phyloP scores from a whole-genome alignment of 2,329 filamentous ascomycete genomes.

The Penicillium nordicum region DNA sequence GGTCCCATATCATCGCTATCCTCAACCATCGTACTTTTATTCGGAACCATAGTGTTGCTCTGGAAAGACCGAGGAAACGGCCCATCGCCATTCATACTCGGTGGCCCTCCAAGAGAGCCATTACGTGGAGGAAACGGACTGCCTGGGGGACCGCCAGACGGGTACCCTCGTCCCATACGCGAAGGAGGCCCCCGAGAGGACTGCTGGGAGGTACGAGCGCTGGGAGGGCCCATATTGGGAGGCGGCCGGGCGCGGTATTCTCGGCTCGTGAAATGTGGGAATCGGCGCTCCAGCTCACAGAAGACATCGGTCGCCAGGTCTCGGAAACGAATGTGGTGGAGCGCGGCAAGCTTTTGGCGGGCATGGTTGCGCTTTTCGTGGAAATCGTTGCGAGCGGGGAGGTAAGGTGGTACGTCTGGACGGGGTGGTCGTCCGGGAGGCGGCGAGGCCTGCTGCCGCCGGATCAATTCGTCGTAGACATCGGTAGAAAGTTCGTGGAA shows the following conservation, averaged over 20 bases:
- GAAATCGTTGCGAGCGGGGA: conserved; percentile 82
- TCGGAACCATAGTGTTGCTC: conserved; percentile 93
- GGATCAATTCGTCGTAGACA: conserved; percentile 90
- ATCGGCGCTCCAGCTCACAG: conserved; percentile 86
- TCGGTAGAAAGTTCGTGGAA: conserved; percentile 98
- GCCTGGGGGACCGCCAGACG: conserved; percentile 37
- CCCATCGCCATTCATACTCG: conserved; percentile 59
- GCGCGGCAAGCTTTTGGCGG: conserved; percentile 87
- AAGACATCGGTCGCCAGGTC: conserved; percentile 95
- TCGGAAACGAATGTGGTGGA: conserved; percentile 80
- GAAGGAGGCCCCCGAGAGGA: conserved; percentile 35
- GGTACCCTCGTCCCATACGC: conserved; percentile 35
- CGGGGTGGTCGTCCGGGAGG: conserved; percentile 42
- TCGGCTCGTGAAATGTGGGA: conserved; percentile 70
- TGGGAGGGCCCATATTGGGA: conserved; percentile 44
- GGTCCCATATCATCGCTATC: conserved; percentile 73
- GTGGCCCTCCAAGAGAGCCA: conserved; percentile 42
- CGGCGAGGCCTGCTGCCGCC: conserved; percentile 68
- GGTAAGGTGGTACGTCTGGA: conserved; percentile 61
- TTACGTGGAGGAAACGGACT: conserved; percentile 40
- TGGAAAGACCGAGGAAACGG: conserved; percentile 87
- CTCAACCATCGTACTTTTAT: conserved; percentile 96
- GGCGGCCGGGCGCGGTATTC: conserved; percentile 69
- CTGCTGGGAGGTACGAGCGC: conserved; percentile 43
- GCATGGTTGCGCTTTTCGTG: conserved; percentile 97